A percentile compares a stretch with the other conserved stretches of the same genome.
phyloP scores from a whole-genome alignment of 495 filamentous ascomycete species.

The Aspergillus heteromorphus region DNA sequence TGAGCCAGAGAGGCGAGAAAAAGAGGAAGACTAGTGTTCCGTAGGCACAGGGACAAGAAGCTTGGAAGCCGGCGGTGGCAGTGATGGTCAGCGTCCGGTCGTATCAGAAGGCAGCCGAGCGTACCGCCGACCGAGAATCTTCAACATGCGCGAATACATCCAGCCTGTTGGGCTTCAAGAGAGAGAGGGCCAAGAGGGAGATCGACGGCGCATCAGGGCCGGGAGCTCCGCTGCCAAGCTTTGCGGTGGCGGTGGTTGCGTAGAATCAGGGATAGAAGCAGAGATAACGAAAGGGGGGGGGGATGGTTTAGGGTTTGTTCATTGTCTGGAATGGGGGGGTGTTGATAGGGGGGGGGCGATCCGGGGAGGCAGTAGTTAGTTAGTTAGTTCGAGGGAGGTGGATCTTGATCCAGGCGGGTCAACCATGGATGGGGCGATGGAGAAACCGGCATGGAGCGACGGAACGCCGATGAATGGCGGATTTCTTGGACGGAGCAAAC shows the following conservation, averaged over 20 bases:
- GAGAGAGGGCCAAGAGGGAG: conserved; percentile 26
- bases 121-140: background rate
- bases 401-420: background rate
- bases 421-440: background rate
- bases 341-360: no score
- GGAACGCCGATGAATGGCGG: background rate
- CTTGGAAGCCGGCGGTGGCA: background rate
- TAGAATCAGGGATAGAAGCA: background rate
- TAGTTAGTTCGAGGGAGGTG: background rate
- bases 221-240: conserved; percentile 36
- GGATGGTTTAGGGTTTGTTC: no score
- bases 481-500: background rate
- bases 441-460: background rate
- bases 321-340: no score
- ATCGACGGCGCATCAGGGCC: conserved; percentile 30
- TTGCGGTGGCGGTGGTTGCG: conserved; percentile 22
- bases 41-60: background rate
- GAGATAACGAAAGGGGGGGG: background rate
- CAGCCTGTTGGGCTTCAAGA: background rate
- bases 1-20: background rate
- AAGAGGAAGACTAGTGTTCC: background rate
- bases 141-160: background rate
- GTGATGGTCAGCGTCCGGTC: background rate
- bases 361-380: background rate
- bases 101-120: background rate